phyloP scores from a whole-genome alignment of 768 basidiomycete species.

The Suillus occidentalis region DNA sequence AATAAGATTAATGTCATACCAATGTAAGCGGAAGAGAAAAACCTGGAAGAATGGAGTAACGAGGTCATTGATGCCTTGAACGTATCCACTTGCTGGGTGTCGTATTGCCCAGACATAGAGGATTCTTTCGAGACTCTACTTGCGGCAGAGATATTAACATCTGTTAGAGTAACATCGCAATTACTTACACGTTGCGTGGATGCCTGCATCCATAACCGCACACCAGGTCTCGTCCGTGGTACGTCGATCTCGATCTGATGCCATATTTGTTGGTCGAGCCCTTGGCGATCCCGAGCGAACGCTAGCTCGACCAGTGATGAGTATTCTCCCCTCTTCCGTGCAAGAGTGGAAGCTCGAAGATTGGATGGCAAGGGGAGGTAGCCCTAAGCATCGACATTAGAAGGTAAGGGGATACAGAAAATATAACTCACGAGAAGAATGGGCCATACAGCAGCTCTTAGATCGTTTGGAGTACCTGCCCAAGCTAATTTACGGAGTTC shows the following conservation, averaged over 20 bases:
- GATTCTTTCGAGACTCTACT: slow-evolving; percentile 88
- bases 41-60: slow-evolving; percentile 98
- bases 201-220: slow-evolving; percentile 86
- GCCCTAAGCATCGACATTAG: slow-evolving; percentile 53
- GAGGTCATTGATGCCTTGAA: slow-evolving; percentile 98
- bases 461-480: slow-evolving; percentile 87
- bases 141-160: slow-evolving; percentile 18
- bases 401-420: slow-evolving; percentile 1
- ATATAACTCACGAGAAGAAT: slow-evolving; percentile 71
- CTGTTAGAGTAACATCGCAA: background rate
- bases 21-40: slow-evolving; percentile 93
- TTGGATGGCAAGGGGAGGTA: slow-evolving; percentile 87
- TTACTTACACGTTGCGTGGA: slow-evolving; percentile 81
- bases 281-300: slow-evolving; percentile 82
- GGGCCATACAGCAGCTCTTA: slow-evolving; percentile 93
- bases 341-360: slow-evolving; percentile 72
- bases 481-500: slow-evolving; percentile 91
- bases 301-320: slow-evolving; percentile 84
- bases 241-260: slow-evolving; percentile 99
- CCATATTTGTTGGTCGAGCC: slow-evolving; percentile 96
- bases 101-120: slow-evolving; percentile 99
- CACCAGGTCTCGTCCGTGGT: slow-evolving; percentile 90
- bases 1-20: slow-evolving; percentile 45
- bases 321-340: slow-evolving; percentile 91
- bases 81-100: slow-evolving; percentile 97